Base-by-base conservation (phyloP, 345 rosid genomes). In the Pelargonium nanum region DNA sequence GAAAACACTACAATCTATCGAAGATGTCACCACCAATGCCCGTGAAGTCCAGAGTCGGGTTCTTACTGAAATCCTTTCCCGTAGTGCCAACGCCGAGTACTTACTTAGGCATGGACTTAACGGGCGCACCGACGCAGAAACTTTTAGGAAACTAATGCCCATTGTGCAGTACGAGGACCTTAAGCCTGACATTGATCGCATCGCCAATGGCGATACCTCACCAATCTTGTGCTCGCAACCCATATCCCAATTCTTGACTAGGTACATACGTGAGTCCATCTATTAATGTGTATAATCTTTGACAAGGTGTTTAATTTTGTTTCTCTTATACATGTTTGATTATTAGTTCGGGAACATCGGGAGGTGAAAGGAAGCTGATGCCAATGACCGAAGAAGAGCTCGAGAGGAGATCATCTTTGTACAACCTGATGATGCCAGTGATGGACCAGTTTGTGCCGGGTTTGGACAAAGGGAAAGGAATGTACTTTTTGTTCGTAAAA, bases 331-430 rank as follows among this genome's bases (percentile, higher is more conserved):
- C 0, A 40, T n/a, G n/a, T n/a, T n/a, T n/a, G n/a, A n/a, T n/a
- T n/a, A 40, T 17, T 12, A 40, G 48, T 12, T 40, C 48, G 48
- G 97, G 98, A 12, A 92, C 98, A 56, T 92, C 98, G 21, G 98
- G 93, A 4, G 97, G 98, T 20, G 98, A 92, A 70, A 85, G 98
- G 26, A 92, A 92, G 71, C 59, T 92, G 71, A 85, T 92, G 93
- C 98, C 98, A 21, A 84, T 95, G 16, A 92, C 83, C 69, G 72
- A 77, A 22, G 95, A 89, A 71, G 99, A 92, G 62, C 53, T 81
- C 70, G 88, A 84, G 51, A 86, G 99, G 44, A 93, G 97, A 40
- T 80, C 72, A 73, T 64, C 70, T 40, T 59, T 92, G 45, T 89
- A 84, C 72, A 87, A 88, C 69, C 93, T 92, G 67, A 85, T 92